Base-by-base conservation (phyloP, 371 early-diverging fungal species). In the Mortierella sp. region DNA sequence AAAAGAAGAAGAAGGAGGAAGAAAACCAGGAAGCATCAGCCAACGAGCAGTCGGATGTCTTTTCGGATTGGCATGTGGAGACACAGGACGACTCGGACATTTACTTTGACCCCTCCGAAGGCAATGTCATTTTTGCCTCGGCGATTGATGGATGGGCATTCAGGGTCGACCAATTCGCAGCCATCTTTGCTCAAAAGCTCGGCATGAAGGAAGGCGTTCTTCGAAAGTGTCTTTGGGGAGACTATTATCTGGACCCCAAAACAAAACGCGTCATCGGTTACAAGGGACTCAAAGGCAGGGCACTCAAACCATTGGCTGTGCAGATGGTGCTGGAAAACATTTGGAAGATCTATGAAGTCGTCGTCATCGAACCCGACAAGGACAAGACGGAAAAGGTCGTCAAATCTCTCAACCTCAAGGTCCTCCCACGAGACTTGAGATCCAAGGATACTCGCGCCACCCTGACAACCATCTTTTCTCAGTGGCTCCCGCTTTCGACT, bases 71-170 rank as follows among this genome's bases (percentile, higher is more conserved):
- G 96, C 85, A 87, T 52, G 81, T 94, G 13, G 94, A 95, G 60
- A 94, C 94, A 13, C 85, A 88, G 55, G 97, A 97, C 69, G 96
- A 97, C 66, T 90, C 94, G 14, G 86, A 93, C 61, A 89, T 97
- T 51, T 98, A 96, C 70, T 99, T 98, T 80, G 87, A 95, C 31
- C 99, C 99, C 4, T 92, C 93, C 31, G 84, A 82, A 49, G 98
- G 98, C 29, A 99, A 98, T 71, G 99, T 99, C 53, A 86, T 98
- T 28, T 99, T 99, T 80, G 82, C 95, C 0, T 92, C 92, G 54
- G 98, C 98, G 2, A 90, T 94, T 19, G 98, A 99, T 78, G 99
- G 99, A 1, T 99, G 99, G 99, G 99, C 98, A 4, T 99, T 98
- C 80, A 80, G 96, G 45, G 81, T 93, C 27, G 89, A 93, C 46